A percentile compares a stretch with the other conserved stretches of the same genome.
Evolutionary conservation across 345 rosid genomes (phyloP).

Genomic region (Citrus glauca): DNA sequence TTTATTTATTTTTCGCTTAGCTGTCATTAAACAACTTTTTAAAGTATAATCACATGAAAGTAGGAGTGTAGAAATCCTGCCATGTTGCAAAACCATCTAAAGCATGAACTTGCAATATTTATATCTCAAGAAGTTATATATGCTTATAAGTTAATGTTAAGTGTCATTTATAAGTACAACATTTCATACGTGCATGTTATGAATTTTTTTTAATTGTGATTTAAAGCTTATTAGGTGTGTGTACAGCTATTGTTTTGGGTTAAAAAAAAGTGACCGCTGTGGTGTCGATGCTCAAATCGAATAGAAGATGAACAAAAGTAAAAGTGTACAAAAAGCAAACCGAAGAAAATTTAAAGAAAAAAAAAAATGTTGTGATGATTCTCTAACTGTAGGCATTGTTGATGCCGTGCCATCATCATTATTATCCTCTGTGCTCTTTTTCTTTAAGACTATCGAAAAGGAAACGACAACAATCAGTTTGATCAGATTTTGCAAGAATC

Average conservation of each 20-base stretch:
- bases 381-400: conserved; percentile 19
- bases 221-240: neutral
- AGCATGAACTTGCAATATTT: no score
- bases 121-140: no score
- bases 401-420: conserved; percentile 53
- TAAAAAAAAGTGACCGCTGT: neutral
- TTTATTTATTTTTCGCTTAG: neutral
- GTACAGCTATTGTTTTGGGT: neutral
- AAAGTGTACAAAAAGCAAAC: conserved; percentile 16
- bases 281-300: neutral
- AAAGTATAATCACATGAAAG: neutral
- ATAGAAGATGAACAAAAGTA: conserved; percentile 4
- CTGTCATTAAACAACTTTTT: neutral
- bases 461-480: neutral
- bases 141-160: neutral
- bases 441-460: conserved; percentile 5
- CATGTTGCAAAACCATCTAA: neutral
- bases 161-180: neutral
- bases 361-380: conserved; percentile 23
- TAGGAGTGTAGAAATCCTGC: neutral
- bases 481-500: neutral
- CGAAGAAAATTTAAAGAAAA: conserved; percentile 13
- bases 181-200: neutral
- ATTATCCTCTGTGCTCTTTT: conserved; percentile 33
- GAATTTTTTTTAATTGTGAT: neutral